Percentiles rank a stretch among this genome's conserved stretches.
Evolutionary conservation across 768 basidiomycete species (phyloP).

Genomic region (Pleurotus pulmonarius): DNA sequence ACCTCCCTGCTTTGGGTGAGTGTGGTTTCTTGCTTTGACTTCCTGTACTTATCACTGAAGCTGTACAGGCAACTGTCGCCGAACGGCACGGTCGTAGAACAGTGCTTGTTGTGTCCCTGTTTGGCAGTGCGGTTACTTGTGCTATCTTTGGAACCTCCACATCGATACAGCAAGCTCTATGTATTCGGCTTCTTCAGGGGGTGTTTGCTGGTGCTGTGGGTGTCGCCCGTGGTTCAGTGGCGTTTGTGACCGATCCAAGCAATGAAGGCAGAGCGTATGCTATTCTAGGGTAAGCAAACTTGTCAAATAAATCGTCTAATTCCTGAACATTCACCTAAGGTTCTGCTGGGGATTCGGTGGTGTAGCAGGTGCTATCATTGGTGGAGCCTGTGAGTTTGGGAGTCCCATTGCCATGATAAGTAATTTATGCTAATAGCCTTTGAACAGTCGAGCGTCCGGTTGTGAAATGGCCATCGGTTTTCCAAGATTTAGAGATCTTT

Average conservation of each 20-base stretch:
- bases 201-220: conserved; percentile 93
- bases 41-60: too few species aligned
- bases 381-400: conserved; percentile 66
- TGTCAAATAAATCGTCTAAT: too few species aligned
- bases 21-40: conserved; percentile 1
- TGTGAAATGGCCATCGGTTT: conserved; percentile 79
- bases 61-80: conserved; percentile 79
- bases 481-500: conserved; percentile 65
- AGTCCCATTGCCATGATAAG: neutral
- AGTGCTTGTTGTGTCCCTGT: conserved; percentile 79
- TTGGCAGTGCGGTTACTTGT: conserved; percentile 82
- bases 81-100: conserved; percentile 84
- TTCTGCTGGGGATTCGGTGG: conserved; percentile 98
- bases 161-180: conserved; percentile 75
- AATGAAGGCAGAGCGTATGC: conserved; percentile 97
- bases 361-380: conserved; percentile 84
- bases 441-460: conserved; percentile 75
- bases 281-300: conserved; percentile 64
- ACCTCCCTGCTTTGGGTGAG: conserved; percentile 90
- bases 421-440: neutral
- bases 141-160: conserved; percentile 75
- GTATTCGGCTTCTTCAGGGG: conserved; percentile 84
- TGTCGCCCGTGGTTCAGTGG: conserved; percentile 85
- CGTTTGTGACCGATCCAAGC: conserved; percentile 82
- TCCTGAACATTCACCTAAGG: conserved; percentile 28